Evolutionary conservation across 2,329 filamentous ascomycete species (phyloP).

Genomic region (Ceratocystis cubensis): DNA sequence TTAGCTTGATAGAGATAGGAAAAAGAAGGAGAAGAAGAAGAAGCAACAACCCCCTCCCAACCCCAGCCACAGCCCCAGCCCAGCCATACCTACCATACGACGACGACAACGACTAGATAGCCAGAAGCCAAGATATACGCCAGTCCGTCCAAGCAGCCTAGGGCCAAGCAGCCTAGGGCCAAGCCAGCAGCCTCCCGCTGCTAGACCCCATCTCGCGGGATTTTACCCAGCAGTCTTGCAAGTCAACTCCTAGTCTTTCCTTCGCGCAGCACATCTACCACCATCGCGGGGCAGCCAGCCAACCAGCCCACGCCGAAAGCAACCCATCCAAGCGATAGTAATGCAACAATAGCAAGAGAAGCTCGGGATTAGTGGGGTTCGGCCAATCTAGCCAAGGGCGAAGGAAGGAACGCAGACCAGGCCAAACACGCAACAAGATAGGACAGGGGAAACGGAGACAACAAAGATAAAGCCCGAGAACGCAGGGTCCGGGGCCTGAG

Average conservation of each 20-base stretch:
- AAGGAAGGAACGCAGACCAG: slow-evolving; percentile 1
- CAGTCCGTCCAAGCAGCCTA: neutral
- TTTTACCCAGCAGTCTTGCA: too few relatives aligned
- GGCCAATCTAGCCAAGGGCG: slow-evolving; percentile 5
- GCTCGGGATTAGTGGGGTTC: neutral
- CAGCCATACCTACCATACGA: too few relatives aligned
- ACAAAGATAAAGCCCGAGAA: slow-evolving; percentile 4
- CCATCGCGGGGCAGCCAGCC: too few relatives aligned
- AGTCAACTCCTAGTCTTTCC: too few relatives aligned
- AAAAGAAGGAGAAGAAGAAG: neutral
- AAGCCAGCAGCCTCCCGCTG: neutral
- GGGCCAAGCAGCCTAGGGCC: neutral
- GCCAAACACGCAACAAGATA: neutral
- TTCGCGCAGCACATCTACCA: too few relatives aligned
- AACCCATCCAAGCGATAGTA: neutral
- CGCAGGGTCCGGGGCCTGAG: neutral
- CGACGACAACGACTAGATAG: too few relatives aligned
- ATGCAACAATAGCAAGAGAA: neutral
- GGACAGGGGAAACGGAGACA: slow-evolving; percentile 3
- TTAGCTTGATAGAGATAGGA: neutral
- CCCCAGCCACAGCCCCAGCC: neutral
- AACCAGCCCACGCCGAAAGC: neutral
- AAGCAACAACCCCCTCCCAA: neutral
- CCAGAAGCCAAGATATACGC: neutral
- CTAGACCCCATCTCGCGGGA: too few relatives aligned